These are phyloP conservation scores for Taphrina flavorubra DNA, from an alignment of 1,139 yeast species.

Conservation along the genomic window DNA sequence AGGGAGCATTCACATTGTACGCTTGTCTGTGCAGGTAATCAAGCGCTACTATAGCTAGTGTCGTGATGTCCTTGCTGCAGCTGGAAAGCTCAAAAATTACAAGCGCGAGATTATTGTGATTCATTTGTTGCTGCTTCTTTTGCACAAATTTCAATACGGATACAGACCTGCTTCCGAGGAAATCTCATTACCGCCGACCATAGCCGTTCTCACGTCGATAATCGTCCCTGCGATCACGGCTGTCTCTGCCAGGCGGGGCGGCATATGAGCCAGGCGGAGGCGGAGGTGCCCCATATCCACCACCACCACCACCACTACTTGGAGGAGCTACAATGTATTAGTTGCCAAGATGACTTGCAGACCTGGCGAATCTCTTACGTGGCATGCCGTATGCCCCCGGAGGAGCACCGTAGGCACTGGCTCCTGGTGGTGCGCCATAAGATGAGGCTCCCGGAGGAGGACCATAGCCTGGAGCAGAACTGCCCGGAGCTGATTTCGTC, in stretches of 20 bases:
- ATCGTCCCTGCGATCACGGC: slow-evolving; percentile 23
- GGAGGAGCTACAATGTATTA: slow-evolving; percentile 10
- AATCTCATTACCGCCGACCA: slow-evolving; percentile 11
- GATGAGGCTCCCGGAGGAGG: slow-evolving; percentile 39
- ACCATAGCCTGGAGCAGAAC: slow-evolving; percentile 39
- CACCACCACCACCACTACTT: not conserved
- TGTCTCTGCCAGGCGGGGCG: slow-evolving; percentile 30
- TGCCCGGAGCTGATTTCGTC: slow-evolving; percentile 30
- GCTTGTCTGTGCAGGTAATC: too few species aligned
- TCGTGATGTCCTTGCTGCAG: too few species aligned
- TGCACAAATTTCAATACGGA: not conserved
- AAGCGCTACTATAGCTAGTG: too few species aligned
- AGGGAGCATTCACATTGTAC: too few species aligned
- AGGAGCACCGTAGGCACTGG: slow-evolving; percentile 39
- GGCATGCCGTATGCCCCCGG: slow-evolving; percentile 43
- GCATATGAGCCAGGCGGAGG: slow-evolving; percentile 29
- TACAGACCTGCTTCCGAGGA: not conserved
- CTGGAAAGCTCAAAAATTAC: too few species aligned
- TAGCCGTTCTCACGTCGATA: slow-evolving; percentile 29
- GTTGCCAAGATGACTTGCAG: not conserved
- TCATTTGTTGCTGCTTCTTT: not conserved
- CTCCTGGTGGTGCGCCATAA: slow-evolving; percentile 40
- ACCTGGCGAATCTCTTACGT: slow-evolving; percentile 12
- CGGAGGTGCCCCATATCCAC: slow-evolving; percentile 23
- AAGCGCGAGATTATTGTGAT: too few species aligned